Percentiles rank a stretch among this genome's conserved stretches.
Conservation (phyloP, 192 early-diverging fungal species). For the Coemansia sp. region DNA sequence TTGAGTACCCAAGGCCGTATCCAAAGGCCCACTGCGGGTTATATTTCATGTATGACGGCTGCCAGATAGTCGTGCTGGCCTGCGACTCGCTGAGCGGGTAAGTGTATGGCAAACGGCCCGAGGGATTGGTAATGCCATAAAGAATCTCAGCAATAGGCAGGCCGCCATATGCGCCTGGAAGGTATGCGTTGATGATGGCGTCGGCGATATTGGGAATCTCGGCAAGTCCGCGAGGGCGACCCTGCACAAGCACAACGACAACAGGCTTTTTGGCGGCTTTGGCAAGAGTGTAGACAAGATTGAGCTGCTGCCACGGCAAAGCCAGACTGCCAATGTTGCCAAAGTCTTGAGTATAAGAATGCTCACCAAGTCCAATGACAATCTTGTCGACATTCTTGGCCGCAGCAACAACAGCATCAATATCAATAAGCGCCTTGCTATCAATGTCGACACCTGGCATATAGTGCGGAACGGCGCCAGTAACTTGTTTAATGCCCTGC, state of each 20-base stretch:
- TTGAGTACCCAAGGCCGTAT: conserved; percentile 56
- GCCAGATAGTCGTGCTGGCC: conserved; percentile 44
- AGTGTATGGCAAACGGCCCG: conserved; percentile 58
- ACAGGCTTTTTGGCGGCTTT: conserved; percentile 34
- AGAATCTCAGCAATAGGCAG: conserved; percentile 57
- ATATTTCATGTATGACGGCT: conserved; percentile 40
- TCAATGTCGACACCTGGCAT: conserved; percentile 51
- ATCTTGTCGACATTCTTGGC: conserved; percentile 51
- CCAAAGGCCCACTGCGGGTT: conserved; percentile 57
- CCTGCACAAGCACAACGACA: conserved; percentile 54
- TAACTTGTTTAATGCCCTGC: conserved; percentile 25
- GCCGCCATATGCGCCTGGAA: conserved; percentile 63
- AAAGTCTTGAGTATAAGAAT: conserved; percentile 56
- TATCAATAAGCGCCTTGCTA: conserved; percentile 45
- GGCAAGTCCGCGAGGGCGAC: conserved; percentile 54
- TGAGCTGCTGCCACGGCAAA: conserved; percentile 50
- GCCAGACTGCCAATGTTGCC: conserved; percentile 54
- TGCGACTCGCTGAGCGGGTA: conserved; percentile 54
- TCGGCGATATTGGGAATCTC: conserved; percentile 19
- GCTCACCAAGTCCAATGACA: conserved; percentile 55
- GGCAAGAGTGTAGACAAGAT: conserved; percentile 28
- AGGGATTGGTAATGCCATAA: conserved; percentile 57
- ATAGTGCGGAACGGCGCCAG: conserved; percentile 14
- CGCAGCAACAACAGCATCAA: conserved; percentile 24
- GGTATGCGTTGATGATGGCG: conserved; percentile 56